Evolutionary conservation across 306 rosid species (phyloP), one percentile per base, ranked within the genome.

Genomic region (Purshia tridentata): DNA sequence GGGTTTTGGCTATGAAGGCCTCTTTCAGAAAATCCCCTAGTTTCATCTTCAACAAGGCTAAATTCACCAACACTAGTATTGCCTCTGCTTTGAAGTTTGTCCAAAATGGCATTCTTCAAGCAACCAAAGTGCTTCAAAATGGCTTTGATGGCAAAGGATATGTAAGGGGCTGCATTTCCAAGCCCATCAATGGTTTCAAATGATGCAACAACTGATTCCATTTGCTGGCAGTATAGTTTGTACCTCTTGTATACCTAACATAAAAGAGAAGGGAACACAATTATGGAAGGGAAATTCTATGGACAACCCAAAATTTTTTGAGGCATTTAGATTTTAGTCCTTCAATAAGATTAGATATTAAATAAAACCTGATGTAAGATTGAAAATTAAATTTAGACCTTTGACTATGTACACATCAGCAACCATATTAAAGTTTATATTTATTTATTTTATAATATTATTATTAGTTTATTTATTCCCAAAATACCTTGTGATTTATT

Each of bases 71-170:
- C 22, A 35, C 50, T 6, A 13, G 15, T 56, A n/a, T 40, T 39
- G 14, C 53, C 65, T 14, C 51, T 22, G 47, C 56, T 10, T 22
- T 73, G 64, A n/a, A 79, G 78, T 44, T 59, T 72, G 74, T 67
- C 78, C 62, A 66, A 22, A 58, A 79, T 79, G 58, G 82, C 75
- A 15, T 66, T 73, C 66, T 67, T 79, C 64, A 79, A 68, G 74
- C 50, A 66, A 58, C 74, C 71, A 42, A 79, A 79, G 78, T 73
- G 78, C 78, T 73, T 79, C 66, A 57, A 57, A 52, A 79, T 60
- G 71, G 82, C 56, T 52, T 52, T 79, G 52, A 73, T 59, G 40
- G 78, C 78, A 73, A 39, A 67, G 8, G 74, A 59, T 29, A 73
- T 56, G 54, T 72, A 66, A 6, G 77, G 82, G 10, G 74, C 73